Evolutionary conservation across 1,284 basidiomycete genomes (phyloP), one percentile per base, ranked within the genome.

Genomic region (Marasmius fiardii): DNA sequence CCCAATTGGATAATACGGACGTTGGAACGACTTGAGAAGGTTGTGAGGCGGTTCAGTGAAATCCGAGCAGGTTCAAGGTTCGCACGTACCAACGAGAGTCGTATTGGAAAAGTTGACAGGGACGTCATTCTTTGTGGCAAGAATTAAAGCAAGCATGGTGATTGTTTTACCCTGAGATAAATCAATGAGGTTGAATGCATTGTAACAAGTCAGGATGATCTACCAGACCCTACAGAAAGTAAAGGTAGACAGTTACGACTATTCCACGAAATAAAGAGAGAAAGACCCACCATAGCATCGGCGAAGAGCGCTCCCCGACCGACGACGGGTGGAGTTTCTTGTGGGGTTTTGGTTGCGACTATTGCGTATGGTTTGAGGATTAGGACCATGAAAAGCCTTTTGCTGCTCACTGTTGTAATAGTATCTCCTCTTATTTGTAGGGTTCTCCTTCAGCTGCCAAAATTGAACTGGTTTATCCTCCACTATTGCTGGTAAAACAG

Each of bases 1-100:
- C 87, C 93, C 93, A 96, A 65, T 96, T 96, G 12, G 90, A 92
- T 5, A 95, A 70, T 1, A 96, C 85, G 1, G 92, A 94, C 18
- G 95, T 79, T 1, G 94, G 94, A 18, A 85, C 88, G 35, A 96
- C 93, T 94, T 57, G 20, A 5, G 35, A 18, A 35, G 47, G 16
- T 11, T 54, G 52, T 52, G 31, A 60, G 51, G 14, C 10, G 10
- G 35, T 47, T 43, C 26, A 39, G 35, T 43, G 43, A 39, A 45
- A 51, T 55, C 44, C 2, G 33, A 33, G 33, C 2, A 6, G n/a
- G n/a, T n/a, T 1, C 18, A 2, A 16, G 10, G 35, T 11, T 21
- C 2, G 21, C 41, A 59, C 79, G 52, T 65, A 90, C 92, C 88
- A 24, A 95, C 87, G 18, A 95, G 77, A 1, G 91, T 93, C 10